These are phyloP conservation scores for Hygrophila difformis DNA, from an alignment of 257 asterid species.

Conservation along the genomic window DNA sequence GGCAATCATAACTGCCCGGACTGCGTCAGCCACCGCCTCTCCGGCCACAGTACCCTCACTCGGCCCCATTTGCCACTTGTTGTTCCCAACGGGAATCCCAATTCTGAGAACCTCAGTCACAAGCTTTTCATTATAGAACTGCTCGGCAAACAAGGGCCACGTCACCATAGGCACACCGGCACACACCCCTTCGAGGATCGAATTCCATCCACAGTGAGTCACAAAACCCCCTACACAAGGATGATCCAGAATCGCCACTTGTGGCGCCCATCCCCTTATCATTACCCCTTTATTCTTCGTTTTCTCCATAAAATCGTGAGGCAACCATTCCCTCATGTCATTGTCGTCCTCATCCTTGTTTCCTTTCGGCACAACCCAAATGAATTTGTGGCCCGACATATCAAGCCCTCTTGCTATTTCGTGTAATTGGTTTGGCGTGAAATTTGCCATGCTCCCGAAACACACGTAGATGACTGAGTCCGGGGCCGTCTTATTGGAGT, in stretches of 20 bases:
- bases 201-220: constrained; percentile 50
- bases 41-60: constrained; percentile 16
- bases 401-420: constrained; percentile 61
- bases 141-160: constrained; percentile 42
- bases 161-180: constrained; percentile 41
- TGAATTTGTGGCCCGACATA: constrained; percentile 40
- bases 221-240: constrained; percentile 24
- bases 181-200: constrained; percentile 26
- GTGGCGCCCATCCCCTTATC: constrained; percentile 42
- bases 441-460: constrained; percentile 44
- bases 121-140: constrained; percentile 37
- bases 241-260: constrained; percentile 27
- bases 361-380: constrained; percentile 50
- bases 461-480: constrained; percentile 53
- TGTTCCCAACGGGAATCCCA: constrained; percentile 30
- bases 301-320: constrained; percentile 46
- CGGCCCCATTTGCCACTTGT: constrained; percentile 19
- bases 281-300: constrained; percentile 31
- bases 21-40: constrained; percentile 27
- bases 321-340: constrained; percentile 39
- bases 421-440: constrained; percentile 34
- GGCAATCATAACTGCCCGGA: constrained; percentile 22
- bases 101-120: constrained; percentile 18
- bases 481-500: constrained; percentile 27
- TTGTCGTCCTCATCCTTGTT: constrained; percentile 13